These are phyloP conservation scores for Neurospora cerealis DNA, from an alignment of 495 filamentous ascomycete genomes.

Conservation along the genomic window DNA sequence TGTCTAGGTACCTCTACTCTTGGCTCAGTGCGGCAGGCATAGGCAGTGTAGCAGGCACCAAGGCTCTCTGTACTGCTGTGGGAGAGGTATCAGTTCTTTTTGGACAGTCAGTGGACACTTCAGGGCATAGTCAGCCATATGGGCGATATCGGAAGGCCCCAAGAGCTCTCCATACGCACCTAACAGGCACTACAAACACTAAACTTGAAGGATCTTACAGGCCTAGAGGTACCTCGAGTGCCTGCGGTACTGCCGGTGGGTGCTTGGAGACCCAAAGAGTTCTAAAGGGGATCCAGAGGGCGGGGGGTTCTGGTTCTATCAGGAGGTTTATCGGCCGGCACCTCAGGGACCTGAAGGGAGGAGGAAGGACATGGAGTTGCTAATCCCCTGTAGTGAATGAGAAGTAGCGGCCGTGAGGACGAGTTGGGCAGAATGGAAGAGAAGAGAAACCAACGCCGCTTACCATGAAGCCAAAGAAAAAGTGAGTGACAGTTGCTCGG, in stretches of 20 bases:
- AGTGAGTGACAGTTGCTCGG: not conserved
- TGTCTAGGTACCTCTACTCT: too few relatives aligned
- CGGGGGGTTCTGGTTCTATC: not conserved
- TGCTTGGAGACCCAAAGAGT: too few relatives aligned
- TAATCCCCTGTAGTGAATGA: not conserved
- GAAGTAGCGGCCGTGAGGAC: not conserved
- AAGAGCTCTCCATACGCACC: not conserved
- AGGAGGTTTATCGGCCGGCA: not conserved
- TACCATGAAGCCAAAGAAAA: not conserved
- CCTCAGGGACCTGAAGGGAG: not conserved
- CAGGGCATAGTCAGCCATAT: too few relatives aligned
- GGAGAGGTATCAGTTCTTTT: too few relatives aligned
- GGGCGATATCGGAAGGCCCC: too few relatives aligned
- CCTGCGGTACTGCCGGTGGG: too few relatives aligned
- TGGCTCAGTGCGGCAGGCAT: too few relatives aligned
- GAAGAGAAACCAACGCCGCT: not conserved
- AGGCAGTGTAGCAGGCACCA: too few relatives aligned
- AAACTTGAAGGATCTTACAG: not conserved
- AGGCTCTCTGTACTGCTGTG: too few relatives aligned
- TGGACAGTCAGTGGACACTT: too few relatives aligned
- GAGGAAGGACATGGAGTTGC: not conserved
- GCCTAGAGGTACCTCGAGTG: too few relatives aligned
- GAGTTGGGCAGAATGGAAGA: not conserved
- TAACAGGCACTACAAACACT: not conserved
- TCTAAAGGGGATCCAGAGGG: too few relatives aligned